Evolutionary conservation across 768 basidiomycete genomes (phyloP), one percentile per base, ranked within the genome.

Genomic region (Lactarius akahatsu): DNA sequence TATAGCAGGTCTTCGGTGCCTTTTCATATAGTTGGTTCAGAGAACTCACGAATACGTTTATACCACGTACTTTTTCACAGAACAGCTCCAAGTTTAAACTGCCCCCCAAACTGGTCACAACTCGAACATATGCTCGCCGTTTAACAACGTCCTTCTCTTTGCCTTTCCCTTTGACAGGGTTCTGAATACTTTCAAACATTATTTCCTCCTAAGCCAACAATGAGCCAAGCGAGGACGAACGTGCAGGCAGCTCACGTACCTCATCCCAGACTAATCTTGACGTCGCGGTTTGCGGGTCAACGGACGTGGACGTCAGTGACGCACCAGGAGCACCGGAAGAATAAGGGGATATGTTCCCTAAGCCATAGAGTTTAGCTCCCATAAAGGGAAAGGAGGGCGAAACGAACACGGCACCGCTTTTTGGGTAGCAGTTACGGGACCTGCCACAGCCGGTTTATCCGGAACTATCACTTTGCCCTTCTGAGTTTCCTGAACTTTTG

Each of bases 1-100:
- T 99, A 76, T 99, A 99, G 72, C 96, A 98, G 1, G 97, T 98
- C 78, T 97, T 96, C 0, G 97, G 97, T 11, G 96, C 97, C 92
- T 95, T 47, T 26, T 43, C 41, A 45, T 34, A 9, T 28, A 30
- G 54, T 32, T 59, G 45, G 66, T 34, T 57, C 32, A 18, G 58
- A 52, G 56, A 61, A 45, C 34, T 43, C n/a, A 52, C 26, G 50
- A 64, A 57, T 58, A 61, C 32, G n/a, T 18, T 26, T 30, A 63
- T 30, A 43, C 58, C 2, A 74, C 30, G 18, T 28, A 90, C 93
- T 80, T 94, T 94, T 77, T 96, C 94, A 73, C 93, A 95, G 72
- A 85, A 94, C 8, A 96, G 78, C 74, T 95, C 92, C 30, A 93
- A 70, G 74, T 93, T 97, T 73, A 89, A 80, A 72, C 87, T 94